A percentile compares a stretch with the other conserved stretches of the same genome.
Conservation (phyloP, 2,329 filamentous ascomycete genomes). For the Neonectria neomacrospora region DNA sequence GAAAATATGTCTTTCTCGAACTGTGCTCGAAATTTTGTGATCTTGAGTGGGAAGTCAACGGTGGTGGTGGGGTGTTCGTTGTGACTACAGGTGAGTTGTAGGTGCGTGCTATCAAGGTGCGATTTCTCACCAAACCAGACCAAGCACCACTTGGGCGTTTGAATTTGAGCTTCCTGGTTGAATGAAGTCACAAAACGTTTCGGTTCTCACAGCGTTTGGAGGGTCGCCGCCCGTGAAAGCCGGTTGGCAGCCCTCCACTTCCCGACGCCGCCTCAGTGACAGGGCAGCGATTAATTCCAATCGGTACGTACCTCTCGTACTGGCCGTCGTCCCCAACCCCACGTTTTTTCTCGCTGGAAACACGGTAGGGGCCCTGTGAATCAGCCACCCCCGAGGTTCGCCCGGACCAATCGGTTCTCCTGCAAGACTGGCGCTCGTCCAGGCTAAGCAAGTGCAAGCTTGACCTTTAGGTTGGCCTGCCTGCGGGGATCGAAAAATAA, state of each 20-base stretch:
- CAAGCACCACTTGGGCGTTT: neutral
- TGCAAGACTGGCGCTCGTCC: conserved; percentile 17
- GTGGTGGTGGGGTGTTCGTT: too few relatives aligned
- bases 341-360: conserved; percentile 17
- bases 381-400: conserved; percentile 14
- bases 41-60: too few relatives aligned
- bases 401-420: conserved; percentile 20
- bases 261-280: conserved; percentile 1
- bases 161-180: neutral
- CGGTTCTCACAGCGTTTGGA: neutral
- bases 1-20: neutral
- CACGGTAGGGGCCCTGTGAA: neutral
- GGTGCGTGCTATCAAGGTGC: neutral
- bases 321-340: conserved; percentile 25
- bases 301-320: conserved; percentile 22
- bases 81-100: too few relatives aligned
- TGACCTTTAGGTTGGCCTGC: conserved; percentile 33
- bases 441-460: conserved; percentile 22
- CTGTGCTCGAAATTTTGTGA: too few relatives aligned
- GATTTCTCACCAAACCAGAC: neutral
- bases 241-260: conserved; percentile 11
- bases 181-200: neutral
- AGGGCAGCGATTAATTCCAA: neutral
- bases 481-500: conserved; percentile 44
- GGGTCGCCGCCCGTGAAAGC: neutral